These are phyloP conservation scores for Tylopilus vinaceipallidus DNA, from an alignment of 768 basidiomycete species.

Conservation along the genomic window DNA sequence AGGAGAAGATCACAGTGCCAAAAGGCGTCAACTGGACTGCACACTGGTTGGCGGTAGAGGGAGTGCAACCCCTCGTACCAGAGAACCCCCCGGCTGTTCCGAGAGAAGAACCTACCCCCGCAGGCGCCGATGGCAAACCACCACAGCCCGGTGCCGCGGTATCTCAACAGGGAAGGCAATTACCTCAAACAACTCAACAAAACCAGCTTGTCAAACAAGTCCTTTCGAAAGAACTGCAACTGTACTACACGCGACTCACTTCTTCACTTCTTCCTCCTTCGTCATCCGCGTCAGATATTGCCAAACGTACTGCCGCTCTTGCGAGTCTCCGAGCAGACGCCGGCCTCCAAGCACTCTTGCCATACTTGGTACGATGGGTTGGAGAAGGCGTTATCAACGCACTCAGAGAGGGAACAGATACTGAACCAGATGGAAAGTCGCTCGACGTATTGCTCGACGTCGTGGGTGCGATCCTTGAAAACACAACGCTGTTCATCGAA, in stretches of 20 bases:
- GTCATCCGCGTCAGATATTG: conserved; percentile 43
- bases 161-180: conserved; percentile 24
- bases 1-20: conserved; percentile 80
- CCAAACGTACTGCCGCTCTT: conserved; percentile 85
- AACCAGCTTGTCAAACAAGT: conserved; percentile 88
- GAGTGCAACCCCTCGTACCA: conserved; percentile 93
- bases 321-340: conserved; percentile 88
- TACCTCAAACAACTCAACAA: conserved; percentile 39
- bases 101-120: conserved; percentile 42
- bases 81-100: conserved; percentile 90
- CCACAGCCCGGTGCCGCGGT: conserved; percentile 25
- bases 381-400: conserved; percentile 80
- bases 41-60: conserved; percentile 98
- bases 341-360: conserved; percentile 86
- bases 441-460: conserved; percentile 85
- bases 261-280: conserved; percentile 69
- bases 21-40: conserved; percentile 86
- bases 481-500: conserved; percentile 88
- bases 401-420: conserved; percentile 46
- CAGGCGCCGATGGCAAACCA: conserved; percentile 28
- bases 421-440: conserved; percentile 63
- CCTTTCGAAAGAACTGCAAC: conserved; percentile 88
- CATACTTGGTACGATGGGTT: conserved; percentile 94
- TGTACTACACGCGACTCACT: conserved; percentile 92
- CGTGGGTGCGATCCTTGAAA: conserved; percentile 80